Conservation (phyloP, 2,329 filamentous ascomycete genomes). For the Colletotrichum zoysiae region DNA sequence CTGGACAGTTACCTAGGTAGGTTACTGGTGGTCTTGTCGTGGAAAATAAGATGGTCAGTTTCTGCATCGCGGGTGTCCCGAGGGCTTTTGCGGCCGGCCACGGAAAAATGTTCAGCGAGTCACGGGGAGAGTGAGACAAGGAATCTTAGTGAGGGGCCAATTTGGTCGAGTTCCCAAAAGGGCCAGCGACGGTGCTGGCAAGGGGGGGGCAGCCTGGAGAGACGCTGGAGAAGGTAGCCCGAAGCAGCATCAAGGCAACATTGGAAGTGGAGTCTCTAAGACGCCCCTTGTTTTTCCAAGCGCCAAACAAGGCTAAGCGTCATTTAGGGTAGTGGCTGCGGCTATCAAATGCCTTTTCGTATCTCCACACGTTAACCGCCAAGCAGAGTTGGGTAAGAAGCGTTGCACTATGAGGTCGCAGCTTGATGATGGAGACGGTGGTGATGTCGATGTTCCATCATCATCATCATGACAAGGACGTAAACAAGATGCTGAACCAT, state of each 20-base stretch:
- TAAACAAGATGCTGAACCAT: neutral
- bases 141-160: neutral
- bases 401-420: slow-evolving; percentile 23
- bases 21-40: neutral
- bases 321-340: slow-evolving; percentile 26
- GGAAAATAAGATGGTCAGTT: neutral
- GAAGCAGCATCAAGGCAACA: slow-evolving; percentile 30
- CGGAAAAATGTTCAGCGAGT: slow-evolving; percentile 4
- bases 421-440: slow-evolving; percentile 14
- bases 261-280: slow-evolving; percentile 22
- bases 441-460: neutral
- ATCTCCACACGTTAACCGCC: slow-evolving; percentile 22
- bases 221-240: slow-evolving; percentile 30
- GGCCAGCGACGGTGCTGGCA: slow-evolving; percentile 24
- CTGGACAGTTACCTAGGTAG: slow-evolving; percentile 24
- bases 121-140: slow-evolving; percentile 20
- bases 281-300: slow-evolving; percentile 34
- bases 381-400: slow-evolving; percentile 2
- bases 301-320: slow-evolving; percentile 29
- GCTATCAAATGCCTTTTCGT: slow-evolving; percentile 23
- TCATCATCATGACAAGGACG: neutral
- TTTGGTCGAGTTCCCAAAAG: slow-evolving; percentile 22
- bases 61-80: neutral
- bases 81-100: slow-evolving; percentile 3
- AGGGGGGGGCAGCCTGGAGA: slow-evolving; percentile 26